Base-by-base conservation (phyloP, 371 early-diverging fungal genomes). In the Mortierella sp. region DNA sequence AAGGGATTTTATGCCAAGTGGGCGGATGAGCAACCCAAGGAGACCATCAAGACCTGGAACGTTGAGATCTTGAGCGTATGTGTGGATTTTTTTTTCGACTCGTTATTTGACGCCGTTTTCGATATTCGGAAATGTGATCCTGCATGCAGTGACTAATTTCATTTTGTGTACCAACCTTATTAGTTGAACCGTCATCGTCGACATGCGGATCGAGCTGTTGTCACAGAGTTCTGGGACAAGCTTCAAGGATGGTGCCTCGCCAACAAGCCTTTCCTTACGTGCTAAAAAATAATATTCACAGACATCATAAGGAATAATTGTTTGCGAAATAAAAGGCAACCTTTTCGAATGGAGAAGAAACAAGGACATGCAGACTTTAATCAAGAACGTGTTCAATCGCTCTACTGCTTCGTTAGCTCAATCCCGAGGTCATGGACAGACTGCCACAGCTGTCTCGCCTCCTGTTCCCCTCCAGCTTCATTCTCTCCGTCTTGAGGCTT, bases 1-100 rank as follows among this genome's bases (percentile, higher is more conserved):
- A 91, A 94, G 73, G 98, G 98, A 26, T 94, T 95, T 70, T 94
- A 94, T 86, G 90, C 96, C 52, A 96, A 96, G 79, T 97, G 93
- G 92, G 86, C 87, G 21, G 96, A 96, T 72, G 97, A 96, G 68
- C 91, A 91, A 38, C 80, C 91, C 6, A 90, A 90, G 52, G 92
- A 92, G 14, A 82, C 90, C 8, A 92, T 92, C 10, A 88, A 89
- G 58, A 84, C 91, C 10, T 97, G 98, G 98, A 94, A 94, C 54
- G 95, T 97, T 2, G 81, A 89, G 14, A 85, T 90, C n/a, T 71
- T 97, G n/a, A 92, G 92, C 77, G 95, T 94, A 89, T 26, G 79
- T 26, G 79, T 58, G 4, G 11, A 9, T 16, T 52, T 45, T 63
- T 63, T 52, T 75, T 44, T 21, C 31, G 11, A 13, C 3, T 26